Percentiles rank a stretch among this genome's conserved stretches.
Conservation (phyloP, 768 basidiomycete species). For the Leccinellum rugosiceps region DNA sequence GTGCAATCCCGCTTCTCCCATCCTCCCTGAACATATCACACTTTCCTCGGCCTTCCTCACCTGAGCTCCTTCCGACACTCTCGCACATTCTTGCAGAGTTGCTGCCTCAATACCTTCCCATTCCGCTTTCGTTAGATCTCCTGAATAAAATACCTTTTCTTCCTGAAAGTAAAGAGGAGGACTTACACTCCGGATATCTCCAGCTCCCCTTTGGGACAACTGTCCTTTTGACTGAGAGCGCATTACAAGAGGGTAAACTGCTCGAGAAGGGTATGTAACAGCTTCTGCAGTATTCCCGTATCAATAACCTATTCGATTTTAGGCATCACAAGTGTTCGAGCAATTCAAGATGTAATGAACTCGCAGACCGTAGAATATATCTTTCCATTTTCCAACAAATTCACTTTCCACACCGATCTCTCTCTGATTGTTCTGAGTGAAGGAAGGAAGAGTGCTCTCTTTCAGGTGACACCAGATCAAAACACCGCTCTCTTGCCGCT, state of each 20-base stretch:
- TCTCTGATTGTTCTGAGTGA: constrained; percentile 58
- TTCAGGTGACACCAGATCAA: constrained; percentile 45
- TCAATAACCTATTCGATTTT: background rate
- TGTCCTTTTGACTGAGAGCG: constrained; percentile 63
- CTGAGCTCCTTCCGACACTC: constrained; percentile 42
- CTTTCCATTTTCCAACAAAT: constrained; percentile 69
- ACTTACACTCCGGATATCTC: constrained; percentile 69
- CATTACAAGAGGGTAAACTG: constrained; percentile 65
- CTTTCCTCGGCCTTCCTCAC: constrained; percentile 48
- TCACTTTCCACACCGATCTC: constrained; percentile 72
- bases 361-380: constrained; percentile 67
- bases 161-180: constrained; percentile 68
- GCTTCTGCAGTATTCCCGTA: background rate
- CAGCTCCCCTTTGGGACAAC: constrained; percentile 65
- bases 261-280: constrained; percentile 41
- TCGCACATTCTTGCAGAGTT: constrained; percentile 53
- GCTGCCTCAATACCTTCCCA: constrained; percentile 50
- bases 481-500: background rate
- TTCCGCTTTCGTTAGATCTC: constrained; percentile 60
- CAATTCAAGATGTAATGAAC: constrained; percentile 61
- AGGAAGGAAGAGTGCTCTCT: constrained; percentile 69
- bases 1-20: constrained; percentile 63
- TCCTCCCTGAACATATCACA: constrained; percentile 59
- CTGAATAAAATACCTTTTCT: constrained; percentile 57
- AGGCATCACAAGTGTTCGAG: constrained; percentile 64